Evolutionary conservation across 306 rosid species (phyloP).

Genomic region (Quercus robur): DNA sequence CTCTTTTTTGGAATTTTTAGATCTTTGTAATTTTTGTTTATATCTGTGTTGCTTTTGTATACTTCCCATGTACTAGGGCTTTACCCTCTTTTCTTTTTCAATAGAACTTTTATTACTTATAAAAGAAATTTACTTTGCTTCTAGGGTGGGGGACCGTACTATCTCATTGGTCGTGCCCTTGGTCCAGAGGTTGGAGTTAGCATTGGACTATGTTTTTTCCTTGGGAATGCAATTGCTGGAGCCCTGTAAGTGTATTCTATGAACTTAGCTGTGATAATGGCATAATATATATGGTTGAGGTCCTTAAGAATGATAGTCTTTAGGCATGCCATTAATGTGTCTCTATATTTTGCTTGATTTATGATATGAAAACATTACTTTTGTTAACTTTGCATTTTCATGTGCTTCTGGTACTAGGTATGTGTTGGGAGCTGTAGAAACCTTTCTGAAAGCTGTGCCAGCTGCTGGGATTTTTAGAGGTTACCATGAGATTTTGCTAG

Average conservation of each 20-base stretch:
- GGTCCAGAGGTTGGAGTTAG: constrained; percentile 99
- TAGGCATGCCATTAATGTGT: constrained; percentile 8
- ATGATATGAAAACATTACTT: constrained; percentile 8
- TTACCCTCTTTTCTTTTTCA: too few species aligned
- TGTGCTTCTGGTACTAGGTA: constrained; percentile 65
- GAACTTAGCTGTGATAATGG: constrained; percentile 2
- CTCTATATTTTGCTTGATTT: constrained; percentile 17
- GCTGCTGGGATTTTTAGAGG: constrained; percentile 93
- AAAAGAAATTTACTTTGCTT: constrained; percentile 19
- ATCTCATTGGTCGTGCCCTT: constrained; percentile 99
- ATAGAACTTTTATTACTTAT: background rate
- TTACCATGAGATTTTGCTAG: constrained; percentile 23
- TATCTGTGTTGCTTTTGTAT: too few species aligned
- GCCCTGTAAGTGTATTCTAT: constrained; percentile 72
- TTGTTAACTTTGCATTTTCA: constrained; percentile 10
- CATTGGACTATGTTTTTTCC: constrained; percentile 97
- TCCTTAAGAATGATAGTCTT: constrained; percentile 13
- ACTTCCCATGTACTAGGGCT: too few species aligned
- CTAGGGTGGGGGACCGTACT: constrained; percentile 99
- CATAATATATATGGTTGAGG: constrained; percentile 14
- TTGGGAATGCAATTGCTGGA: constrained; percentile 99
- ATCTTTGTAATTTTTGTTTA: too few species aligned
- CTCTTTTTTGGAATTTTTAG: too few species aligned
- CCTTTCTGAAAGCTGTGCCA: constrained; percentile 95
- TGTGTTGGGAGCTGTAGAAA: constrained; percentile 98